Base-by-base conservation (phyloP, 2,329 filamentous ascomycete genomes). In the Fusarium sp. region DNA sequence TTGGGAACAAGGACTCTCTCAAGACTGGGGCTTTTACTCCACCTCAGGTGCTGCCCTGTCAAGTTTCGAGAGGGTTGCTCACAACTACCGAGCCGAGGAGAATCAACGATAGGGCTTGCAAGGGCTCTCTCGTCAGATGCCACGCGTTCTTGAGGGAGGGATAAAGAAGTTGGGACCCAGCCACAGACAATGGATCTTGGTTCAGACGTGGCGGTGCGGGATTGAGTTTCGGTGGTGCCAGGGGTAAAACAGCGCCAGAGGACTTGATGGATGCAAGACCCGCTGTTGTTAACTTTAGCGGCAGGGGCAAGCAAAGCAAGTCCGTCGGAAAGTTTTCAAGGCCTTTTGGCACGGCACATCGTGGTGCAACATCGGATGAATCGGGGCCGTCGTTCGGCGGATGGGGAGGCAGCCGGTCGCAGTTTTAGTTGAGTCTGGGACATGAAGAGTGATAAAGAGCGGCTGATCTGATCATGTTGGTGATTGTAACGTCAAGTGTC, bases 281-380 rank as follows among this genome's bases (percentile, higher is more conserved):
- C 68, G 29, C 72, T 42, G 40, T 57, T 29, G 49, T n/a, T 29
- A 12, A 29, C 24, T 29, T 29, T 51, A 27, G 40, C 31, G 51
- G 59, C 71, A 57, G 55, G 71, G 71, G 62, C 12, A 67, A 16
- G n/a, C 31, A 56, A 35, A 57, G 55, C 31, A 27, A 17, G 40
- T 72, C 42, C 8, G 42, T 46, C 69, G 71, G 71, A 63, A 68
- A 72, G 74, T 77, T 77, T 75, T 57, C 70, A 73, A 70, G 64
- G 63, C 55, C 53, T 29, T 46, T 56, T 44, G 62, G 46, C 35
- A 53, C 40, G 55, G 24, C 31, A 55, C 64, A 42, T 49, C 40
- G 42, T 57, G 56, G 75, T 73, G 66, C 64, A 64, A 77, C 74
- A 70, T 78, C 62, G 72, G 74, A 77, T 77, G 72, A 72, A 69